Percentiles rank a stretch among this genome's conserved stretches.
phyloP scores from a whole-genome alignment of 2,329 filamentous ascomycete species.

The Seiridium unicorne region DNA sequence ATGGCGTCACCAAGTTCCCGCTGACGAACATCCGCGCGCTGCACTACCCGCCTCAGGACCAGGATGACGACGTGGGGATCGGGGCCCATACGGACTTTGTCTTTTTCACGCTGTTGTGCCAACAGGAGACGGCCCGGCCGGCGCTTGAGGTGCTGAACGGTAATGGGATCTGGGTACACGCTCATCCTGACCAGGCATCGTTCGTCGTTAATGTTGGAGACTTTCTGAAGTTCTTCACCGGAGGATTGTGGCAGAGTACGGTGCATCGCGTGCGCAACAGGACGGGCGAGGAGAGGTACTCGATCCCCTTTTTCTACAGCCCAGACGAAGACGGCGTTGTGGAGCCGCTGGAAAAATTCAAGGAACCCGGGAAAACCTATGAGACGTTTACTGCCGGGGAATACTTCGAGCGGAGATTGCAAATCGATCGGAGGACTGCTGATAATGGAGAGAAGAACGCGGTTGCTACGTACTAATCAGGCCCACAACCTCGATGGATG shows the following conservation, averaged over 20 bases:
- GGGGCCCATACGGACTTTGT: constrained; percentile 9
- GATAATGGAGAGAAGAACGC: neutral
- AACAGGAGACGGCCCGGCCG: constrained; percentile 3
- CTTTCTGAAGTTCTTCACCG: constrained; percentile 9
- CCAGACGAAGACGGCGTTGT: constrained; percentile 8
- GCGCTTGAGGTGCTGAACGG: constrained; percentile 9
- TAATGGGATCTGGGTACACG: constrained; percentile 8
- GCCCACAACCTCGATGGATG: neutral
- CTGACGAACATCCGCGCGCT: constrained; percentile 8
- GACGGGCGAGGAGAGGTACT: constrained; percentile 10
- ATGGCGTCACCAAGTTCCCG: constrained; percentile 4
- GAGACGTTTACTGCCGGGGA: constrained; percentile 9
- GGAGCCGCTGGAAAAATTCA: neutral
- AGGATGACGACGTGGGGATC: constrained; percentile 8
- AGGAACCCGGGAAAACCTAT: constrained; percentile 4
- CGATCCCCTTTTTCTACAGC: constrained; percentile 10
- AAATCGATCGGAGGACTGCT: constrained; percentile 9
- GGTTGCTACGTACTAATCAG: neutral
- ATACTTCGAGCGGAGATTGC: constrained; percentile 10
- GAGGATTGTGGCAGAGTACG: constrained; percentile 5
- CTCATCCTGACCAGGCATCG: neutral
- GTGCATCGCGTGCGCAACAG: constrained; percentile 8
- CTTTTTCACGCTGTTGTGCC: constrained; percentile 8
- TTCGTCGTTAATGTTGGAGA: constrained; percentile 11
- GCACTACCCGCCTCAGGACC: constrained; percentile 9